A percentile compares a stretch with the other conserved stretches of the same genome.
These are phyloP conservation scores for Penicillium canescens DNA, from an alignment of 495 filamentous ascomycete genomes.

Conservation along the genomic window DNA sequence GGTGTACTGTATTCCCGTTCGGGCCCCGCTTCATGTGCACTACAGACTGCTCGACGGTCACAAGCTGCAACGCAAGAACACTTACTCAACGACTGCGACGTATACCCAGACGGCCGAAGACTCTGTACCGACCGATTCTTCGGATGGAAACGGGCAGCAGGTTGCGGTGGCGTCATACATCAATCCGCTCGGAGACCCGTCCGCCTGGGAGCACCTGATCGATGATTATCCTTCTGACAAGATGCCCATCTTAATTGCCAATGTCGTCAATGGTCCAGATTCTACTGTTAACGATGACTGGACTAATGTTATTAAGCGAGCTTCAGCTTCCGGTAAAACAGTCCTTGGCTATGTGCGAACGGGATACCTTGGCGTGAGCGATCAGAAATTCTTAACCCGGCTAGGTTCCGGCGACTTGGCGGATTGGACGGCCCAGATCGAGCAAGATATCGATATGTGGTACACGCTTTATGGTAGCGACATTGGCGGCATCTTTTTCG, in stretches of 20 bases:
- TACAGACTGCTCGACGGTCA: too few species aligned
- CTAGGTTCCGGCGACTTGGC: slow-evolving; percentile 15
- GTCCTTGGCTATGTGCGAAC: slow-evolving; percentile 25
- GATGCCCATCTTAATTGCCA: slow-evolving; percentile 15
- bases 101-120: too few species aligned
- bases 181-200: slow-evolving; percentile 18
- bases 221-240: slow-evolving; percentile 10
- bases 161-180: slow-evolving; percentile 24
- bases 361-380: slow-evolving; percentile 22
- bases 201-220: slow-evolving; percentile 17
- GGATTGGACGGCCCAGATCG: slow-evolving; percentile 21
- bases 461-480: slow-evolving; percentile 13
- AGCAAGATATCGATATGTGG: slow-evolving; percentile 24
- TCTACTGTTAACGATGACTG: slow-evolving; percentile 10
- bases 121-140: too few species aligned
- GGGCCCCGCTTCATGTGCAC: too few species aligned
- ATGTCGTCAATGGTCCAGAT: slow-evolving; percentile 22
- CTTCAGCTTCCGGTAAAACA: slow-evolving; percentile 9
- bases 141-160: too few species aligned
- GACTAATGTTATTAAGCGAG: slow-evolving; percentile 14
- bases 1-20: too few species aligned
- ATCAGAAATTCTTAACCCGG: slow-evolving; percentile 17
- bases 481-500: slow-evolving; percentile 24
- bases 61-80: too few species aligned
- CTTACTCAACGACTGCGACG: too few species aligned